Conservation (phyloP, 257 asterid species). For the Solanum verrucosum region DNA sequence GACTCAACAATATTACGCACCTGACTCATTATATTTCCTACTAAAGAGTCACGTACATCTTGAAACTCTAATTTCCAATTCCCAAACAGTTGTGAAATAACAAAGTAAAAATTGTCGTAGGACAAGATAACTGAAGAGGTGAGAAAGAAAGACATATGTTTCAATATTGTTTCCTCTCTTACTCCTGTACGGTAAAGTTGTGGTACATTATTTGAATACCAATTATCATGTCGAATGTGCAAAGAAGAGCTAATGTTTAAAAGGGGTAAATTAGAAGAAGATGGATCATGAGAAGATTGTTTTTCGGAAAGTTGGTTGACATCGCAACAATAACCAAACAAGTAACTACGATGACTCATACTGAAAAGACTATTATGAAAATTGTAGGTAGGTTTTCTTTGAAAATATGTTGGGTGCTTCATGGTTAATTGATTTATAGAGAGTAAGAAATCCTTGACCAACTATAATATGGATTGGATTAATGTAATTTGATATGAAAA, state of each 20-base stretch:
- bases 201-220: background rate
- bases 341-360: background rate
- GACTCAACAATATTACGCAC: too few species aligned
- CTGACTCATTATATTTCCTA: too few species aligned
- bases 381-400: background rate
- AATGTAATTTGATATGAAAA: background rate
- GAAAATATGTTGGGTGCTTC: background rate
- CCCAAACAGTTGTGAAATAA: too few species aligned
- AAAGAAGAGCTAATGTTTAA: background rate
- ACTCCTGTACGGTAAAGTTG: background rate
- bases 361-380: background rate
- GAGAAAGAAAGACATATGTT: background rate
- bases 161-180: background rate
- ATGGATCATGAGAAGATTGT: background rate
- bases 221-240: background rate
- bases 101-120: too few species aligned
- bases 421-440: background rate
- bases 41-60: too few species aligned
- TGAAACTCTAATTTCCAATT: too few species aligned
- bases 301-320: background rate
- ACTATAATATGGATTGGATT: background rate
- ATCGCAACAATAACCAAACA: background rate
- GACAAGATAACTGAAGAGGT: background rate
- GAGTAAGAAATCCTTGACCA: background rate
- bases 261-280: background rate